Evolutionary conservation across 495 filamentous ascomycete species (phyloP), one percentile per base, ranked within the genome.

Genomic region (Lasiosphaeria hispida): DNA sequence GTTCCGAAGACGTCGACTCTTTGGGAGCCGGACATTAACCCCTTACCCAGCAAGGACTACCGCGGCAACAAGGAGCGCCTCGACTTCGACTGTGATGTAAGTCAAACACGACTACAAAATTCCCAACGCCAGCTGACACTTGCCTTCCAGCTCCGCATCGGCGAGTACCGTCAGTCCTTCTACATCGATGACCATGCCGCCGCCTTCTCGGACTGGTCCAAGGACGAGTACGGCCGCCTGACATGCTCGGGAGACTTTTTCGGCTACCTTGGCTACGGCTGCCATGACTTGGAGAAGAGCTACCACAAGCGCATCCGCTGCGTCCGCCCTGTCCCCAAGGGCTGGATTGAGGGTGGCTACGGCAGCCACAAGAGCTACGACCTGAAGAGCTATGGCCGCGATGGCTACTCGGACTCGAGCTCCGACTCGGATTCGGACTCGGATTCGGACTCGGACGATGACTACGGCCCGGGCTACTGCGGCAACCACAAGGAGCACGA

Each of bases 1-100:
- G 7, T 13, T 13, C 13, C 10, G 0, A 14, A 8, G 9, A 5
- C 15, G 11, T 19, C 10, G 23, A 30, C 23, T 5, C 23, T 30
- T 30, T 30, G 23, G 23, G 23, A 2, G 10, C 43, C 13, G 4
- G 30, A 23, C 38, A 35, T 43, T 39, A 10, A 7, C 34, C 38
- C 40, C 10, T 35, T 18, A 17, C 8, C 2, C 40, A 52, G 48
- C 59, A 61, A 53, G 17, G 41, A 43, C 30, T 17, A 38, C 33
- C 19, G 55, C 33, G 49, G 60, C 17, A 60, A 58, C 51, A 48
- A 61, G 45, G 51, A 60, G 45, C 48, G 63, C 17, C n/a, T 35
- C 39, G 51, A 49, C 23, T 48, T 64, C n/a, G 44, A 59, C 40
- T 55, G 62, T 33, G 62, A 64, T 55, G 58, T 64, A 47, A 33